Evolutionary conservation across 208 protist genomes (phyloP).

Genomic region (Leishmania gerbilli): DNA sequence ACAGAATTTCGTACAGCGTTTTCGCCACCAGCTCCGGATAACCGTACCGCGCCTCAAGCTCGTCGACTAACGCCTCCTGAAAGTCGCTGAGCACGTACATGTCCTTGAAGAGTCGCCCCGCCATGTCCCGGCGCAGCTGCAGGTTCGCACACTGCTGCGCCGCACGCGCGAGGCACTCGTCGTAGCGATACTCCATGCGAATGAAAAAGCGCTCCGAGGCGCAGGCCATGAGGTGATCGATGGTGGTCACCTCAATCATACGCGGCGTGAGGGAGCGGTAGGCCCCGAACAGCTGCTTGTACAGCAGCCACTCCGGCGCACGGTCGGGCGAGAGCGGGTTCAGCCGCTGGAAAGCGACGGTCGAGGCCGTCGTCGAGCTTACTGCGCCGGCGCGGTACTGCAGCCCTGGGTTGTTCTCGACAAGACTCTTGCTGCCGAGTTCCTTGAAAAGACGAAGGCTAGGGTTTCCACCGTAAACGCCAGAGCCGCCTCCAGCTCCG

Average conservation of each 20-base stretch:
- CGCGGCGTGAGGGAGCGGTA: slow-evolving; percentile 80
- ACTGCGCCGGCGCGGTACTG: slow-evolving; percentile 55
- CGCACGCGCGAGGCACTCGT: slow-evolving; percentile 58
- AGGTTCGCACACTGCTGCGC: slow-evolving; percentile 63
- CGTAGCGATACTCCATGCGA: slow-evolving; percentile 76
- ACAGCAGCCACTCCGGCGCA: slow-evolving; percentile 83
- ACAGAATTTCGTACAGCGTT: slow-evolving; percentile 88
- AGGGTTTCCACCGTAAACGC: slow-evolving; percentile 47
- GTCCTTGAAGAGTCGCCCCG: slow-evolving; percentile 84
- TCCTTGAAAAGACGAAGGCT: slow-evolving; percentile 66
- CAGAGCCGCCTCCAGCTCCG: background rate
- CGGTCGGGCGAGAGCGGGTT: slow-evolving; percentile 87
- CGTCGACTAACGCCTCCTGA: slow-evolving; percentile 83
- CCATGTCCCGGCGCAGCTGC: slow-evolving; percentile 69
- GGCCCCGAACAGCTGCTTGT: slow-evolving; percentile 74
- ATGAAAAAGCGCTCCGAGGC: slow-evolving; percentile 80
- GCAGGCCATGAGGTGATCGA: slow-evolving; percentile 83
- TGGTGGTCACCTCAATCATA: slow-evolving; percentile 79
- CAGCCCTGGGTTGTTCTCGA: slow-evolving; percentile 33
- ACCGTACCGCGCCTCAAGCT: slow-evolving; percentile 84
- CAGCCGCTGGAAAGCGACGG: slow-evolving; percentile 73
- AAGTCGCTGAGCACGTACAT: slow-evolving; percentile 82
- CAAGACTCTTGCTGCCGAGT: slow-evolving; percentile 34
- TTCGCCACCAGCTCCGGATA: slow-evolving; percentile 90
- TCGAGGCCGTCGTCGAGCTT: slow-evolving; percentile 72